phyloP scores from a whole-genome alignment of 2,329 filamentous ascomycete species.

The Epicoccum sorghinum region DNA sequence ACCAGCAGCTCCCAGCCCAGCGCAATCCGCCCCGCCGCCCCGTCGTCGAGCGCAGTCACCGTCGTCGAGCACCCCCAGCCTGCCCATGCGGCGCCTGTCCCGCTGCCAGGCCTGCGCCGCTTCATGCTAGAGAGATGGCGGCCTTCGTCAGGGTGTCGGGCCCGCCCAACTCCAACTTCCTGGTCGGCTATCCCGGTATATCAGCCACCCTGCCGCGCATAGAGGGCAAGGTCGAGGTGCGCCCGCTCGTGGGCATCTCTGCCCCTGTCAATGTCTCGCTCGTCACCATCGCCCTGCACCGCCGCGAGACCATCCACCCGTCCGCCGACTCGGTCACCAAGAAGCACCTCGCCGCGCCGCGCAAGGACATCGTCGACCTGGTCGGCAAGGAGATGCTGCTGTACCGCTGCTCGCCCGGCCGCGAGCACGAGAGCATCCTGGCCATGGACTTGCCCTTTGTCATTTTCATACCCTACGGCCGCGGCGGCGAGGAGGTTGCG shows the following conservation, averaged over 20 bases:
- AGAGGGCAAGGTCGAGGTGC: constrained; percentile 96
- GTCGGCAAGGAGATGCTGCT: constrained; percentile 95
- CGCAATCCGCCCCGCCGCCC: not conserved
- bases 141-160: constrained; percentile 95
- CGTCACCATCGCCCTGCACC: constrained; percentile 91
- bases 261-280: constrained; percentile 90
- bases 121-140: constrained; percentile 52
- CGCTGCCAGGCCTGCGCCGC: constrained; percentile 44
- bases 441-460: constrained; percentile 98
- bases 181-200: constrained; percentile 97
- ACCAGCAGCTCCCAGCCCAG: not conserved
- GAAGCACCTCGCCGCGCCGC: constrained; percentile 85
- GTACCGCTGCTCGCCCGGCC: constrained; percentile 83
- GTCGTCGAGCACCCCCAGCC: constrained; percentile 9
- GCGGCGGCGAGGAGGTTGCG: constrained; percentile 87
- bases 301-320: constrained; percentile 94
- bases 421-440: constrained; percentile 85
- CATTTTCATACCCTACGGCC: constrained; percentile 93
- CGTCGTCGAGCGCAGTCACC: not conserved
- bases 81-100: constrained; percentile 46
- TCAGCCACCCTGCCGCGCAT: constrained; percentile 96
- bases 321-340: constrained; percentile 93
- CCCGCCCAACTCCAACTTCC: constrained; percentile 93
- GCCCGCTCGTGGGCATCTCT: constrained; percentile 82
- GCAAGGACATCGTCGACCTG: constrained; percentile 88